Evolutionary conservation across 2,329 filamentous ascomycete species (phyloP), one percentile per base, ranked within the genome.

Genomic region (Triangularia setosa): DNA sequence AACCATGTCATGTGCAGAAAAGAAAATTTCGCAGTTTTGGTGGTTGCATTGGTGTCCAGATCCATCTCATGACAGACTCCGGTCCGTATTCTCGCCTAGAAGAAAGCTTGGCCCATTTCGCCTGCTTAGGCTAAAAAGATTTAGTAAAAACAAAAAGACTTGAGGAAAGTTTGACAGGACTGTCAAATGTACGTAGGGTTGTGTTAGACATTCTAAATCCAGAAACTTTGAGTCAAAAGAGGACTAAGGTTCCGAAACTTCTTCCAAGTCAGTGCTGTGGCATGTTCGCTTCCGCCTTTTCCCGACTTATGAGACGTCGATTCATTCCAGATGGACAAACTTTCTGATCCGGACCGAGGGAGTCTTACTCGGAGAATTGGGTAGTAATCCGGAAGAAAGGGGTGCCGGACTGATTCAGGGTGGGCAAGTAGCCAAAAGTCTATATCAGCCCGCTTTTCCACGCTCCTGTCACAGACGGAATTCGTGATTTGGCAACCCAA

Each of bases 181-280:
- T 35, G 30, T 16, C 0, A 18, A 40, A 40, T 16, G 40, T 48
- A 48, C n/a, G 23, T 55, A 35, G 62, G 12, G 35, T 58, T 62
- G 48, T 65, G 54, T 58, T 25, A 27, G 33, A 48, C 33, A 59
- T 65, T 62, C 61, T 65, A 65, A 64, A 54, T 65, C 55, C 2
- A 62, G 40, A 48, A 21, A 48, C 18, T 9, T 21, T 11, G n/a
- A 48, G n/a, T 18, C 40, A 48, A 48, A 40, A 48, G 11, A 9
- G 11, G 63, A 23, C 16, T 40, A 28, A 44, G 12, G n/a, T 16
- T 64, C 62, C 65, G 62, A 48, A 28, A 59, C 63, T 63, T 55
- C 54, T 60, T 44, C 40, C 40, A 40, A 40, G 33, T 40, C 56
- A 52, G 27, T 30, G 23, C 24, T 60, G 14, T 58, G 30, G 40